Percentiles rank a stretch among this genome's conserved stretches.
phyloP scores from a whole-genome alignment of 2,329 filamentous ascomycete genomes.

The Cladophialophora carrionii region DNA sequence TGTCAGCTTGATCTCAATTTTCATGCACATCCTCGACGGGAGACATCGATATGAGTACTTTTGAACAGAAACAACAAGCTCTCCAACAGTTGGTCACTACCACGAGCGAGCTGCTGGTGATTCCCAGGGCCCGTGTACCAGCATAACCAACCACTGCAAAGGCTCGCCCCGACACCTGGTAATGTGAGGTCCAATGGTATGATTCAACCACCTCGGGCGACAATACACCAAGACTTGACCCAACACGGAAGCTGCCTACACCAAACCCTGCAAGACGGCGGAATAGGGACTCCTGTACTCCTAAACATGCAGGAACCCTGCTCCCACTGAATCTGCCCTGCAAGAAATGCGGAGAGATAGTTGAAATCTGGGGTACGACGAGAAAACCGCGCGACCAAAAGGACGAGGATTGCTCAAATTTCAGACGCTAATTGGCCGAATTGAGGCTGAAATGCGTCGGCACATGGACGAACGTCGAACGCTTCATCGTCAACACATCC shows the following conservation, averaged over 20 bases:
- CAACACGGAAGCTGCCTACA: neutral
- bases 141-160: neutral
- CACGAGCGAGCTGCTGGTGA: neutral
- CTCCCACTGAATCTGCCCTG: neutral
- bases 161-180: neutral
- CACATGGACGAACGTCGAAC: neutral
- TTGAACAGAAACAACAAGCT: neutral
- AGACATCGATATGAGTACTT: neutral
- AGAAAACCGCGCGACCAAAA: neutral
- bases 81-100: neutral
- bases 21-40: neutral
- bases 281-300: neutral
- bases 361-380: neutral
- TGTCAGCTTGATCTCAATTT: neutral
- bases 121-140: neutral
- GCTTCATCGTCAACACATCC: neutral
- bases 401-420: neutral
- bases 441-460: neutral
- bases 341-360: neutral
- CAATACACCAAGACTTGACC: neutral
- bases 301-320: neutral
- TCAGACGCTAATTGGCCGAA: neutral
- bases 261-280: neutral
- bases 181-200: neutral
- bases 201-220: neutral